Conservation (phyloP, 352 stramenopile genomes). For the Globisporangium cystogenes region DNA sequence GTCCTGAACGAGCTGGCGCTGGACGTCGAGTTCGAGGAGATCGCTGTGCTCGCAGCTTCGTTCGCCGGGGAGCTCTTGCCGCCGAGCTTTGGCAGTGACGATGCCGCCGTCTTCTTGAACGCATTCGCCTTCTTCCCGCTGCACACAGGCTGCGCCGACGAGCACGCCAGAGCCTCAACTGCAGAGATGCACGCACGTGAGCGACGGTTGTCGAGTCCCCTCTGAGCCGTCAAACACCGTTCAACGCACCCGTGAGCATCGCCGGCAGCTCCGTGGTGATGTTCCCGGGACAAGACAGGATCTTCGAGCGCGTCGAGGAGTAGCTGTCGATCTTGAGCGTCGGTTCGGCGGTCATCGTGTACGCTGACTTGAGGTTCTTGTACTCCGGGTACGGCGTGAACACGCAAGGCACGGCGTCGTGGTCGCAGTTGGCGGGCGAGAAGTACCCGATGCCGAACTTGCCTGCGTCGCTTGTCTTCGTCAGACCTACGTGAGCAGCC, state of each 20-base stretch:
- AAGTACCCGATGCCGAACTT: constrained; percentile 80
- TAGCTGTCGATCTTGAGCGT: constrained; percentile 42
- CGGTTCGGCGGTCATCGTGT: constrained; percentile 55
- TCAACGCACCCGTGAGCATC: constrained; percentile 23
- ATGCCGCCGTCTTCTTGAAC: no score
- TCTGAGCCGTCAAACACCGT: no score
- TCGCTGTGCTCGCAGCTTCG: no score
- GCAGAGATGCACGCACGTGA: no score
- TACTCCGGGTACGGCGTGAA: constrained; percentile 74
- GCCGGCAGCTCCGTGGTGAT: constrained; percentile 19
- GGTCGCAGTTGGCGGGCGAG: constrained; percentile 58
- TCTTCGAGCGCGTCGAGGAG: constrained; percentile 23
- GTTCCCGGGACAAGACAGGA: constrained; percentile 34
- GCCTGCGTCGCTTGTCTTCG: constrained; percentile 29
- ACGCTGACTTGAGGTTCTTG: constrained; percentile 65
- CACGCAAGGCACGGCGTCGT: constrained; percentile 37
- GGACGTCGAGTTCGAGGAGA: no score
- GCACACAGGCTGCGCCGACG: constrained; percentile 18
- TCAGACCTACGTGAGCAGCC: constrained; percentile 5
- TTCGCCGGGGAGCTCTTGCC: no score
- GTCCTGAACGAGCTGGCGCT: no score
- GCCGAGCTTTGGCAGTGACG: no score
- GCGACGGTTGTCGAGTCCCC: no score
- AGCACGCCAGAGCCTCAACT: constrained; percentile 48
- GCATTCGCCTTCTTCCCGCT: no score